A percentile compares a stretch with the other conserved stretches of the same genome.
Conservation (phyloP, 148 eudicot genomes). For the Persicaria maculosa region DNA sequence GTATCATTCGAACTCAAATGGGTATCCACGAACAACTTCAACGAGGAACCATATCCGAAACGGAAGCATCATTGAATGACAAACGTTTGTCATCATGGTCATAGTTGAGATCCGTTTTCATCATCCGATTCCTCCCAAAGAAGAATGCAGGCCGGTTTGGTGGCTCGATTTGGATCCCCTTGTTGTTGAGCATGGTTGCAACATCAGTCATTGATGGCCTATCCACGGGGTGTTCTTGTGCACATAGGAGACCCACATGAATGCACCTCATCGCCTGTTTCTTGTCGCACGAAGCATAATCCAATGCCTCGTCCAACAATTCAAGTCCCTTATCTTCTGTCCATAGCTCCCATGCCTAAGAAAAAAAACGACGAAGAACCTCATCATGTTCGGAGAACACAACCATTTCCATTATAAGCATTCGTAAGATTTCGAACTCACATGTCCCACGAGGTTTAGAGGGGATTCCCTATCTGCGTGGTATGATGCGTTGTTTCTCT, state of each 20-base stretch:
- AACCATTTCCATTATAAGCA: not conserved
- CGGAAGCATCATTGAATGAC: not conserved
- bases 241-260: constrained; percentile 1
- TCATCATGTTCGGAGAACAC: not conserved
- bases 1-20: too few relatives aligned
- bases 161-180: not conserved
- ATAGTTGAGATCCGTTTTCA: not conserved
- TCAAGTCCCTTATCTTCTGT: not conserved
- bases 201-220: not conserved
- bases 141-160: not conserved
- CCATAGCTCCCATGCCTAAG: not conserved
- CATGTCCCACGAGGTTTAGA: constrained; percentile 7
- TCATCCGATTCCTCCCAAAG: not conserved
- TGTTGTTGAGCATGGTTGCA: not conserved
- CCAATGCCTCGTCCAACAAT: not conserved
- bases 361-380: not conserved
- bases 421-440: not conserved
- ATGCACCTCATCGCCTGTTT: not conserved
- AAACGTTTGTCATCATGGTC: not conserved
- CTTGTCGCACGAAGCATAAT: not conserved
- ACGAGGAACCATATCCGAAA: not conserved
- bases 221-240: not conserved
- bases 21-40: not conserved
- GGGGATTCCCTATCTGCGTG: not conserved
- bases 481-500: constrained; percentile 8